Conservation (phyloP, 305 asterid genomes). For the Solanum hybrid region DNA sequence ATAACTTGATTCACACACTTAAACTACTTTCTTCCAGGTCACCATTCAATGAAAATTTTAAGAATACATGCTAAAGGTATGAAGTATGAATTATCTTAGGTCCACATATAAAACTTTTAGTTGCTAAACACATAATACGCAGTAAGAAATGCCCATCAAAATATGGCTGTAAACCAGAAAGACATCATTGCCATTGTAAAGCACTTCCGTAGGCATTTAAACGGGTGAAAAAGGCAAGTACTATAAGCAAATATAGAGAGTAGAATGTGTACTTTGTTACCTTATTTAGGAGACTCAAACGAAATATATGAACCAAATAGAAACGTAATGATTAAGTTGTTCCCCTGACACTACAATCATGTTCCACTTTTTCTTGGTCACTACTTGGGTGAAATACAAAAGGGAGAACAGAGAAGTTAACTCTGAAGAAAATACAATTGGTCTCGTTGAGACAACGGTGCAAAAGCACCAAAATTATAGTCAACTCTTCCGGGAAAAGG, state of each 20-base stretch:
- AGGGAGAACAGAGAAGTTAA: not conserved
- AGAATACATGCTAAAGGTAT: not conserved
- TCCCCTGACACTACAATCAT: not conserved
- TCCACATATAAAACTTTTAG: not conserved
- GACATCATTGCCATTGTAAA: not conserved
- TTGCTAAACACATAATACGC: not conserved
- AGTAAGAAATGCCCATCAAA: not conserved
- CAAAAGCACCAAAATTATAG: constrained; percentile 13
- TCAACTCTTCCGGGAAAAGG: constrained; percentile 8
- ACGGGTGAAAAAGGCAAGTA: not conserved
- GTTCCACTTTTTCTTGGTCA: not conserved
- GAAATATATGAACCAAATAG: not conserved
- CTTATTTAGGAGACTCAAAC: not conserved
- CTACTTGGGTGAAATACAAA: not conserved
- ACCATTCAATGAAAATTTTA: not conserved
- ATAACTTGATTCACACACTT: constrained; percentile 44
- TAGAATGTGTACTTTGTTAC: not conserved
- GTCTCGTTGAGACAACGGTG: constrained; percentile 5
- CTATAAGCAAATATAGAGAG: not conserved
- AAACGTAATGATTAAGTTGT: not conserved
- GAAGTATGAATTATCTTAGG: not conserved
- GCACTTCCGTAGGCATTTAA: not conserved
- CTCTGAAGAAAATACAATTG: not conserved
- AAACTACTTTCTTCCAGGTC: not conserved
- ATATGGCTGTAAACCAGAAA: not conserved